Evolutionary conservation across 1,139 yeast genomes (phyloP), one percentile per base, ranked within the genome.

Genomic region (Taphrina flavorubra): DNA sequence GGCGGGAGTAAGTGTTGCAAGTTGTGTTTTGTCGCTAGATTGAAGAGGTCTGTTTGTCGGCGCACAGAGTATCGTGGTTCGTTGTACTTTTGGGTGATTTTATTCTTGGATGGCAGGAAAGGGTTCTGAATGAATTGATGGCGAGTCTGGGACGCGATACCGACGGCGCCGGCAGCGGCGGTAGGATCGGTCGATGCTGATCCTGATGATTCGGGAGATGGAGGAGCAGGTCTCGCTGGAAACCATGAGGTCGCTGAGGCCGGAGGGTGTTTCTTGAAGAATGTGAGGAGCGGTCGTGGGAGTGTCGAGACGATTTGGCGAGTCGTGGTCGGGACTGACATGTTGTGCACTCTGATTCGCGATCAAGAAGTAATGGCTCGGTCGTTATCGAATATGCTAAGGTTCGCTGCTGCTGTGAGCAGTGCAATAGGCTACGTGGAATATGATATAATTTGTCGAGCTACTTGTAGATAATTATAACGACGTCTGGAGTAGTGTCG

Each of bases 171-270:
- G n/a, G n/a, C n/a, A n/a, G n/a, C n/a, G n/a, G 31, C 31, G 4
- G 31, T 4, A 25, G 31, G 31, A 2, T 25, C 14, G 3, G 55
- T n/a, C 92, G 97, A 74, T 89, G 92, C 79, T 92, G 98, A 69
- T 7, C 20, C 53, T 20, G 53, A 6, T 8, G 8, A 2, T 10
- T 44, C 20, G 94, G 86, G 71, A 92, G 84, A 14, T 11, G 42
- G 42, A 39, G 4, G 78, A 98, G 90, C 16, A 94, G 88, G 73
- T 92, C 83, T 46, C 98, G 98, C 77, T 91, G 94, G 84, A 92
- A 92, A 61, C 99, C 99, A 63, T 34, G 53, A n/a, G 13, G 61
- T 44, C 1, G 55, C 59, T 31, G 67, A 55, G 13, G 67, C 67
- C 3, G 67, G 67, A 18, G 67, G 67, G 37, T 63, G 67, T 20